Evolutionary conservation across 306 rosid genomes (phyloP).

Genomic region (Hippophae gyantsensis): DNA sequence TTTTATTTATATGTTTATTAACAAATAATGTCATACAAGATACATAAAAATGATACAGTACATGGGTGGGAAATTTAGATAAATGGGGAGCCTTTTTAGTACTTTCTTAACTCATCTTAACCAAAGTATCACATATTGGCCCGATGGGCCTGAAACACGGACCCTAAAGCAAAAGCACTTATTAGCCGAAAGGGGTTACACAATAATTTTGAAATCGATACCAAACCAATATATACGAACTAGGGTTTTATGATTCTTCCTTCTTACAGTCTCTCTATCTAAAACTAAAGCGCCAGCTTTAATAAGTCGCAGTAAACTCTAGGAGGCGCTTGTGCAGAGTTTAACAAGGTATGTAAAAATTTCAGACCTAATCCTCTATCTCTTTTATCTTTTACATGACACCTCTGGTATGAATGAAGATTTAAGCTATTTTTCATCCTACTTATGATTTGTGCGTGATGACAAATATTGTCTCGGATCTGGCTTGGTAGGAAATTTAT

Average conservation of each 20-base stretch:
- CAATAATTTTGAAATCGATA: background rate
- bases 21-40: no score
- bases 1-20: no score
- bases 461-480: no score
- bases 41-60: no score
- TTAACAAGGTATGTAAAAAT: background rate
- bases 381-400: no score
- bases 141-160: background rate
- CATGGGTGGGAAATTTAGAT: no score
- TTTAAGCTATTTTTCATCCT: background rate
- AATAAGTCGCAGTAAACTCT: background rate
- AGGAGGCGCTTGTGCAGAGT: constrained; percentile 3
- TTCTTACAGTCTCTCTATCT: background rate
- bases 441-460: background rate
- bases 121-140: background rate
- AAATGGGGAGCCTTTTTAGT: no score
- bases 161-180: background rate
- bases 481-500: no score
- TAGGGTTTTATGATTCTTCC: constrained; percentile 1
- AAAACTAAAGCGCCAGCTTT: background rate
- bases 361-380: background rate
- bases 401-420: background rate
- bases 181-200: background rate
- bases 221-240: constrained; percentile 1
- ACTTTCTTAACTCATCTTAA: no score